Base-by-base conservation (phyloP, 768 basidiomycete species). In the Galerina sulciceps region DNA sequence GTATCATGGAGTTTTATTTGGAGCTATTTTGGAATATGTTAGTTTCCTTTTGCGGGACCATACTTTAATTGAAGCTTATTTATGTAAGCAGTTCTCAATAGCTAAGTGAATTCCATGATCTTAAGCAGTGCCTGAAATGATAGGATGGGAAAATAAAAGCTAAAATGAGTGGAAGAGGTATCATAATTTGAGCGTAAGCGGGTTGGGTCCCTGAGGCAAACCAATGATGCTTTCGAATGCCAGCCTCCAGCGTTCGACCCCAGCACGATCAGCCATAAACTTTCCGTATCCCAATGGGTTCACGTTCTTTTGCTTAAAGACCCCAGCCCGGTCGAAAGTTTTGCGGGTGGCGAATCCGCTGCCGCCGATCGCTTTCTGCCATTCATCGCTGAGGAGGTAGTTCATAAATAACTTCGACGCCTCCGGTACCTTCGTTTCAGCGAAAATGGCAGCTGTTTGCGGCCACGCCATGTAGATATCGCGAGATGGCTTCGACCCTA, bases 391-490 rank as follows among this genome's bases (percentile, higher is more conserved):
- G 57, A 67, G 47, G 13, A 69, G 57, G 55, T 53, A 69, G 53
- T 57, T 67, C 41, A 69, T 59, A 61, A 69, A 69, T 3, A 69
- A 61, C 58, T 65, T 65, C 36, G 68, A 53, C 8, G 55, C 61
- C 49, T 69, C 68, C 0, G 65, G 65, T 26, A 57, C 55, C 17
- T 55, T 62, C 3, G 68, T 59, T 6, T 15, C 50, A 13, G 56
- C 44, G 59, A 69, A 67, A 35, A 69, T 69, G 15, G 60, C 60
- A 26, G 57, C 64, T 10, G 68, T 69, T 47, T 69, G 68, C 5
- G 68, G 65, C 68, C 68, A 69, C n/a, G 59, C 58, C 63, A 69
- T 67, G 59, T 60, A 63, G n/a, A 56, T 55, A 51, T 69, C 68
- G 17, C 54, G 34, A 42, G 43, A 44, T 20, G n/a, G 14, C 17